Evolutionary conservation across 768 basidiomycete species (phyloP).

Genomic region (Agaricus blazei): DNA sequence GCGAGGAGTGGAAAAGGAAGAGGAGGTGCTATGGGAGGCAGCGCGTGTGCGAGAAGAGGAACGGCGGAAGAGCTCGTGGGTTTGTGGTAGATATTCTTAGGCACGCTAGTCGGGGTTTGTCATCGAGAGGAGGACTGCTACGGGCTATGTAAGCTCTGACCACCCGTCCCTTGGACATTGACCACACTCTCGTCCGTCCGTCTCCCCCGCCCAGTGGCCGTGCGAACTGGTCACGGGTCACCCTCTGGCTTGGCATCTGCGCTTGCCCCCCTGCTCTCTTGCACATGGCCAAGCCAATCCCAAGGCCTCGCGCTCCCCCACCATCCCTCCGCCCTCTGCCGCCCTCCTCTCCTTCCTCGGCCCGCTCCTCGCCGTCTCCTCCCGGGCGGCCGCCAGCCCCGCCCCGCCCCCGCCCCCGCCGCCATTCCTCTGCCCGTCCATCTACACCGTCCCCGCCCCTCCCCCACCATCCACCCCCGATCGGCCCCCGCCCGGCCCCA

Average conservation of each 20-base stretch:
- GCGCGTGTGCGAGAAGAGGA: slow-evolving; percentile 52
- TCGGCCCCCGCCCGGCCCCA: slow-evolving; percentile 14
- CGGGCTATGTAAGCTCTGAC: too few species aligned
- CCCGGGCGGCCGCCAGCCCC: slow-evolving; percentile 43
- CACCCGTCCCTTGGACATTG: background rate
- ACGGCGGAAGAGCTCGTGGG: slow-evolving; percentile 39
- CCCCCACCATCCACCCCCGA: slow-evolving; percentile 4
- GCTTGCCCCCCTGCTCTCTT: too few species aligned
- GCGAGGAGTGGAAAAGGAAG: slow-evolving; percentile 33
- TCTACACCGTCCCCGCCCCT: slow-evolving; percentile 17
- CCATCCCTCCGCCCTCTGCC: slow-evolving; percentile 36
- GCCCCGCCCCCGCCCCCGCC: slow-evolving; percentile 54
- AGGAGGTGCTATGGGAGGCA: slow-evolving; percentile 25
- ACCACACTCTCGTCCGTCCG: too few species aligned
- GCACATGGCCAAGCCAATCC: slow-evolving; percentile 25
- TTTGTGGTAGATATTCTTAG: slow-evolving; percentile 12
- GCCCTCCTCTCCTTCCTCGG: slow-evolving; percentile 53
- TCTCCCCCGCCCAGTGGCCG: background rate
- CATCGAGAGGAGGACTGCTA: background rate
- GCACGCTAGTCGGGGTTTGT: slow-evolving; percentile 10
- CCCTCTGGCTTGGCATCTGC: slow-evolving; percentile 31
- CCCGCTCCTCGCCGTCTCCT: slow-evolving; percentile 41
- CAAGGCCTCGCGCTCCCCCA: slow-evolving; percentile 38
- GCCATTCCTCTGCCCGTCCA: slow-evolving; percentile 55
- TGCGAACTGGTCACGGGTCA: background rate